These are phyloP conservation scores for Infundibulicybe gibba DNA, from an alignment of 768 basidiomycete genomes.

Conservation along the genomic window DNA sequence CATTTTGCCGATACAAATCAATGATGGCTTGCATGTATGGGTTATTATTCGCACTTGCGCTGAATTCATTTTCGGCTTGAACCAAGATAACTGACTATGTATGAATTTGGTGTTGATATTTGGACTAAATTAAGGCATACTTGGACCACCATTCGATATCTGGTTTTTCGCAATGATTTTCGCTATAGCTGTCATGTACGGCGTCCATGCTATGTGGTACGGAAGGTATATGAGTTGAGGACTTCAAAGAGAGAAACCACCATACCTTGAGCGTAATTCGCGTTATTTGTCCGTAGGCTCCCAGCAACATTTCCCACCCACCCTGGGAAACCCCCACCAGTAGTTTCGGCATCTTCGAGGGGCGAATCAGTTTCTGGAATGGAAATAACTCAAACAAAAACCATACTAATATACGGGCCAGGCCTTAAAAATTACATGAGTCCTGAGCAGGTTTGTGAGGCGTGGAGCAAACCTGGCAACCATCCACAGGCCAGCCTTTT, in stretches of 20 bases:
- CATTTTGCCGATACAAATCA: constrained; percentile 39
- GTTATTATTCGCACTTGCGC: constrained; percentile 33
- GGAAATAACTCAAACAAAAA: not conserved
- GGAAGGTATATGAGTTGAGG: not conserved
- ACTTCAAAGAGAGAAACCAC: not conserved
- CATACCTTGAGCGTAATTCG: constrained; percentile 40
- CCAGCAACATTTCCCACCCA: constrained; percentile 56
- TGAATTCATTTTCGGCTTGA: constrained; percentile 58
- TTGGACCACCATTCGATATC: constrained; percentile 57
- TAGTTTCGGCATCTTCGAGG: constrained; percentile 42
- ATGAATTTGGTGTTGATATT: not conserved
- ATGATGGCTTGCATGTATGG: constrained; percentile 49
- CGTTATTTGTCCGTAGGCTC: constrained; percentile 44
- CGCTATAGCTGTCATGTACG: constrained; percentile 49
- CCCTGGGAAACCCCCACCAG: constrained; percentile 55
- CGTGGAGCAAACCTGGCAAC: constrained; percentile 37
- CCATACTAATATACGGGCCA: constrained; percentile 50
- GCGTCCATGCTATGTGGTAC: constrained; percentile 51
- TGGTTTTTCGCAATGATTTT: constrained; percentile 51
- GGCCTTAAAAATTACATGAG: constrained; percentile 24
- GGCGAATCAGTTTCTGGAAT: not conserved
- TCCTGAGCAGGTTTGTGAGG: not conserved
- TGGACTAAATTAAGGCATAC: constrained; percentile 22
- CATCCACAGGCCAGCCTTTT: constrained; percentile 52
- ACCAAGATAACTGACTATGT: constrained; percentile 36